A percentile compares a stretch with the other conserved stretches of the same genome.
These are phyloP conservation scores for Sarcodon aspratus DNA, from an alignment of 768 basidiomycete species.

Conservation along the genomic window DNA sequence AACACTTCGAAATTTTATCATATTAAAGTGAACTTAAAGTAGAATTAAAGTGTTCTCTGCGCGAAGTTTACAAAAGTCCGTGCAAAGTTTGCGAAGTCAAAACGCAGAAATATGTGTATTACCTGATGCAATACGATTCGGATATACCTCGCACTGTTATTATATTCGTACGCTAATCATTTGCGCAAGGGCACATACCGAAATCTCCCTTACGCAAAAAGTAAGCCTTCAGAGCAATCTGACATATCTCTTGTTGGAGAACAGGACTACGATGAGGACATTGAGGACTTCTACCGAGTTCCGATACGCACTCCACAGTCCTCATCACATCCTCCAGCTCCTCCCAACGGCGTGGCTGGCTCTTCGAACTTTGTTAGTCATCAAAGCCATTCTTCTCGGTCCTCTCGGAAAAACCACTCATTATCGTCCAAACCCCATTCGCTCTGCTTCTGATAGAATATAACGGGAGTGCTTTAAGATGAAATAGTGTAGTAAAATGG, in stretches of 20 bases:
- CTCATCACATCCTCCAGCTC: conserved; percentile 5
- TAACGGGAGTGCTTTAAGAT: no score
- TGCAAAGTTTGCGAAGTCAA: no score
- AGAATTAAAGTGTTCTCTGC: no score
- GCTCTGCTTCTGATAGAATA: neutral
- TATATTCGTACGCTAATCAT: conserved; percentile 92
- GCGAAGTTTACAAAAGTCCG: no score
- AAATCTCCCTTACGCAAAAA: conserved; percentile 43
- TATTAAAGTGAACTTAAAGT: no score
- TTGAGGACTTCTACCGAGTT: conserved; percentile 59
- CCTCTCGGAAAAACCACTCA: conserved; percentile 10
- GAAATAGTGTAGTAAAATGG: no score
- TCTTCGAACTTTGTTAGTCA: conserved; percentile 45
- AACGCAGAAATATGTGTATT: no score
- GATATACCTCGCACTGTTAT: conserved; percentile 83
- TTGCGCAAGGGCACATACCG: conserved; percentile 88
- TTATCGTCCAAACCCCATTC: conserved; percentile 11
- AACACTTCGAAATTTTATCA: no score
- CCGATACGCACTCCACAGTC: conserved; percentile 36
- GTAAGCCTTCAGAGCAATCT: conserved; percentile 6
- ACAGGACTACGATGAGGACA: conserved; percentile 49
- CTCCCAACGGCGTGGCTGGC: conserved; percentile 28
- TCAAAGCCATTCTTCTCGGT: conserved; percentile 5
- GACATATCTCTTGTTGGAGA: conserved; percentile 24
- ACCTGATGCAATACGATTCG: conserved; percentile 24